Evolutionary conservation across 257 asterid species (phyloP).

Genomic region (Nicotiana otophora): DNA sequence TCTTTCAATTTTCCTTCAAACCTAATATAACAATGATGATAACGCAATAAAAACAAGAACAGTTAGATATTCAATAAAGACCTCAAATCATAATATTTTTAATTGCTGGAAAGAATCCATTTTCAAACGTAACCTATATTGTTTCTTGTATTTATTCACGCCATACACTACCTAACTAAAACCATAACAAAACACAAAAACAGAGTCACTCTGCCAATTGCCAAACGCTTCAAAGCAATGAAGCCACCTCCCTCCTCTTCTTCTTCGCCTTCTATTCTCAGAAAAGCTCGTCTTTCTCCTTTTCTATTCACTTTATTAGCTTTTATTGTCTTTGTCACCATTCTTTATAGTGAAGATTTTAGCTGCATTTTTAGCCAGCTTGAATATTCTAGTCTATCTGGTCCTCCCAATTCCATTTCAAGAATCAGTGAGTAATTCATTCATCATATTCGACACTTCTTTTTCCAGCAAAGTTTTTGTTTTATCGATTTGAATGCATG

Average conservation of each 20-base stretch:
- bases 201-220: background rate
- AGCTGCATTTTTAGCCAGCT: constrained; percentile 29
- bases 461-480: background rate
- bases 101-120: background rate
- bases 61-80: background rate
- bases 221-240: constrained; percentile 13
- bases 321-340: constrained; percentile 30
- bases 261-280: constrained; percentile 18
- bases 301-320: constrained; percentile 26
- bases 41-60: background rate
- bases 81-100: background rate
- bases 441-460: background rate
- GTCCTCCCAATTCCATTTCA: constrained; percentile 15
- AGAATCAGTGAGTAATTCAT: constrained; percentile 26
- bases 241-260: constrained; percentile 26
- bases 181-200: background rate
- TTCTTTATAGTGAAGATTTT: constrained; percentile 36
- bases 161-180: background rate
- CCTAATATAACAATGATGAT: constrained; percentile 7
- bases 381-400: constrained; percentile 13
- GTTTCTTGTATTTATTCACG: constrained; percentile 3
- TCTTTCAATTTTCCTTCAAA: background rate
- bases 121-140: background rate
- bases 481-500: background rate
- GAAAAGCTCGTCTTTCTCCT: constrained; percentile 31